phyloP scores from a whole-genome alignment of 768 basidiomycete species.

The Gloeopeniophorella convolvens region DNA sequence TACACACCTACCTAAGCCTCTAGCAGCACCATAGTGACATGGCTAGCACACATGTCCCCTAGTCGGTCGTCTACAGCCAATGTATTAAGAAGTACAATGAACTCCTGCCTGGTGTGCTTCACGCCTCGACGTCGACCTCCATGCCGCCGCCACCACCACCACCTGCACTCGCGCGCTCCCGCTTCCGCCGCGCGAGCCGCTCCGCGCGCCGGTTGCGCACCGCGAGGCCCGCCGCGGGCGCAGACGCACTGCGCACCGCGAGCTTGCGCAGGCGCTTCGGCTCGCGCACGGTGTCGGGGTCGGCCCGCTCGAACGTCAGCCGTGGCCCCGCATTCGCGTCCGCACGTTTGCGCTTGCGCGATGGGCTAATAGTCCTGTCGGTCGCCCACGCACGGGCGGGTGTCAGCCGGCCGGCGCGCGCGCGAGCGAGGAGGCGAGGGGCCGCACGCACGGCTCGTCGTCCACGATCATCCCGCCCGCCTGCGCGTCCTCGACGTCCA shows the following conservation, averaged over 20 bases:
- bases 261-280: conserved; percentile 10
- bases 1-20: no score
- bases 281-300: neutral
- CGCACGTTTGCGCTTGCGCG: conserved; percentile 14
- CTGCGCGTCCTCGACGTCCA: conserved; percentile 11
- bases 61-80: no score
- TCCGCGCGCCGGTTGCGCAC: conserved; percentile 5
- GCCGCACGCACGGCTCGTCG: no score
- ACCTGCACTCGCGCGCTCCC: neutral
- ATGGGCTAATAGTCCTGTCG: neutral
- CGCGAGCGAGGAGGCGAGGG: no score
- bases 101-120: no score
- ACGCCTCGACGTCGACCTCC: conserved; percentile 17
- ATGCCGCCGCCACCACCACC: neutral
- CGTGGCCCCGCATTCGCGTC: neutral
- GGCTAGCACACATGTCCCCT: no score
- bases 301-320: neutral
- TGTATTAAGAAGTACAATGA: no score
- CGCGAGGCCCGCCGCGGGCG: neutral
- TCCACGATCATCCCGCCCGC: conserved; percentile 8
- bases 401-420: no score
- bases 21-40: no score
- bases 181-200: conserved; percentile 4
- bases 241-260: conserved; percentile 8
- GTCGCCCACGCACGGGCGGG: no score